phyloP scores from a whole-genome alignment of 257 asterid species.

The Voacanga thouarsii region DNA sequence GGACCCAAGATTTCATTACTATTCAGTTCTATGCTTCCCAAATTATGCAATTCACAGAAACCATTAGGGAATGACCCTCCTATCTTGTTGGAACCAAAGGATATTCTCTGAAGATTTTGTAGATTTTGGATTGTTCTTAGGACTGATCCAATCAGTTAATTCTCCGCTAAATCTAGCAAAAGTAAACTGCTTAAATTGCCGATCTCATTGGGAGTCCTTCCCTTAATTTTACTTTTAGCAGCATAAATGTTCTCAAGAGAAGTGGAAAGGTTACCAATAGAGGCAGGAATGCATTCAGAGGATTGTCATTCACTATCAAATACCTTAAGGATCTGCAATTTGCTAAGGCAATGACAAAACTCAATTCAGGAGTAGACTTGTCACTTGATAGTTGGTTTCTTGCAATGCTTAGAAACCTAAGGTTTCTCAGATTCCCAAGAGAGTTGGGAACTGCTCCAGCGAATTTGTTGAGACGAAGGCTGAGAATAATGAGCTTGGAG shows the following conservation, averaged over 20 bases:
- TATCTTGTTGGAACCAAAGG: conserved; percentile 11
- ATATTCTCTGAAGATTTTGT: not conserved
- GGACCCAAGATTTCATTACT: conserved; percentile 18
- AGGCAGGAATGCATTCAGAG: conserved; percentile 22
- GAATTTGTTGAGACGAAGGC: conserved; percentile 19
- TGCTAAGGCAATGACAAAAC: conserved; percentile 16
- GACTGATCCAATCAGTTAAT: conserved; percentile 11
- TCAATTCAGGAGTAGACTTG: not conserved
- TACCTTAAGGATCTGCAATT: conserved; percentile 8
- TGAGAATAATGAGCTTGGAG: not conserved
- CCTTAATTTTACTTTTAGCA: conserved; percentile 5
- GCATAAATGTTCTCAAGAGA: conserved; percentile 9
- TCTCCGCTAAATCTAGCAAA: not conserved
- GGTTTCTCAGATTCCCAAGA: conserved; percentile 27
- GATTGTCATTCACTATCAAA: conserved; percentile 9
- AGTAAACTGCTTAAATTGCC: conserved; percentile 29
- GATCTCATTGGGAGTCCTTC: conserved; percentile 30
- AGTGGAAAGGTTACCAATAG: conserved; percentile 37
- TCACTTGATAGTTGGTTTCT: conserved; percentile 26
- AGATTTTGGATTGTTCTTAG: conserved; percentile 16
- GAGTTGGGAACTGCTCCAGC: conserved; percentile 29
- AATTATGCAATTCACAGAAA: conserved; percentile 17
- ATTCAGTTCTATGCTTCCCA: conserved; percentile 13
- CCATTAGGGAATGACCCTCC: conserved; percentile 12
- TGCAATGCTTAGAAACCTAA: conserved; percentile 19